Percentiles rank a stretch among this genome's conserved stretches.
Conservation (phyloP, 164 flowering plant genomes). For the Vitis labrusca region DNA sequence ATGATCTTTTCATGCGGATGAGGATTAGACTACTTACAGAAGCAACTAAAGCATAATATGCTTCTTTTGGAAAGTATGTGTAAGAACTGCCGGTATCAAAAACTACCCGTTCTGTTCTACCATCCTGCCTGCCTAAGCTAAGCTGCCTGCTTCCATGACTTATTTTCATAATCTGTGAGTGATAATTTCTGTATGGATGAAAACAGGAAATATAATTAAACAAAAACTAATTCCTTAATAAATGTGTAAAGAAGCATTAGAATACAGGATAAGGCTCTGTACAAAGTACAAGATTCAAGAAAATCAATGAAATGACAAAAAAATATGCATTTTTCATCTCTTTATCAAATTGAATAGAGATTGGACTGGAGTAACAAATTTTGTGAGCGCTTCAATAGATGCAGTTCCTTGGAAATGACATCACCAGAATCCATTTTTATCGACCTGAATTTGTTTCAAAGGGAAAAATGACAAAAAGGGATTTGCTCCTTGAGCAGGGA, state of each 20-base stretch:
- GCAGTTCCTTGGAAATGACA: background rate
- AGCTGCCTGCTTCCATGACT: slow-evolving; percentile 47
- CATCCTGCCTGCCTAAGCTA: slow-evolving; percentile 24
- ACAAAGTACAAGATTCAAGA: background rate
- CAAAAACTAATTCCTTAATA: background rate
- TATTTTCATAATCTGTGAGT: slow-evolving; percentile 38
- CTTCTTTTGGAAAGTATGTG: slow-evolving; percentile 66
- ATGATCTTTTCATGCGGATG: background rate
- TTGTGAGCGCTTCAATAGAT: background rate
- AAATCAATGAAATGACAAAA: background rate
- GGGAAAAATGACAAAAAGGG: background rate
- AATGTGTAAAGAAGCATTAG: background rate
- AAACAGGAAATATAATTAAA: slow-evolving; percentile 1
- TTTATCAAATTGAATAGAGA: no score
- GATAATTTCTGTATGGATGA: slow-evolving; percentile 49
- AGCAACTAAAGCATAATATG: slow-evolving; percentile 51
- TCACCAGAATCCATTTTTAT: background rate
- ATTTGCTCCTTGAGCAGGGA: background rate
- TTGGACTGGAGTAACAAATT: background rate
- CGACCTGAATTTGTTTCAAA: background rate
- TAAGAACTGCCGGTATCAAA: slow-evolving; percentile 85
- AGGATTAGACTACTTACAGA: slow-evolving; percentile 42
- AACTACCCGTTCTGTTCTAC: slow-evolving; percentile 30
- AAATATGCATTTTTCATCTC: background rate
- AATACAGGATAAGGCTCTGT: background rate